These are phyloP conservation scores for Serendipita sp. DNA, from an alignment of 768 basidiomycete genomes.

Conservation along the genomic window DNA sequence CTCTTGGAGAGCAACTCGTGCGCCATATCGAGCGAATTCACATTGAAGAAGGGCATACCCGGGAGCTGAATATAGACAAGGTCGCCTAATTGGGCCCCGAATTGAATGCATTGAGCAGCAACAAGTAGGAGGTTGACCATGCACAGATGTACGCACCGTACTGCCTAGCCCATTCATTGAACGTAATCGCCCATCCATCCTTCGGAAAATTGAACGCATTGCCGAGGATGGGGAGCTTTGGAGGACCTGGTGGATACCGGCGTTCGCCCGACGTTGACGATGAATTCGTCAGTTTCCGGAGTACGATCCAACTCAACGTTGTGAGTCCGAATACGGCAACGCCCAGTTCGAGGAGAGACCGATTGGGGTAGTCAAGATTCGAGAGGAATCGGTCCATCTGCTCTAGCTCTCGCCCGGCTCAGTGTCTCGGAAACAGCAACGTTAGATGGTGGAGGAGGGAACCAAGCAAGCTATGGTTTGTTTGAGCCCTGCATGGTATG, in stretches of 20 bases:
- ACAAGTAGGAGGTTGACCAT: no score
- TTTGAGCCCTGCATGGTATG: no score
- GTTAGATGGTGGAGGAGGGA: no score
- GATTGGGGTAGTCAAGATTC: neutral
- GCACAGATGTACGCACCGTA: neutral
- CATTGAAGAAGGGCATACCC: neutral
- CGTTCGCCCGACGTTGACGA: neutral
- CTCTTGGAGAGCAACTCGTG: conserved; percentile 1
- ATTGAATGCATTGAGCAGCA: neutral
- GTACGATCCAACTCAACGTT: neutral
- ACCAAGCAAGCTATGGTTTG: no score
- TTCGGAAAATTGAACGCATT: neutral
- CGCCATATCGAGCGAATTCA: neutral
- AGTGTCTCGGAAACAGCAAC: no score
- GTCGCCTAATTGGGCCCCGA: neutral
- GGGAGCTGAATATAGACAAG: neutral
- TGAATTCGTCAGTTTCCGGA: neutral
- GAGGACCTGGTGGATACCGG: conserved; percentile 1
- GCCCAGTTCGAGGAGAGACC: neutral
- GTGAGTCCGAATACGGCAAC: neutral
- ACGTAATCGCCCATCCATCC: neutral
- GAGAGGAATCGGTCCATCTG: no score
- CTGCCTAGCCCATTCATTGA: neutral
- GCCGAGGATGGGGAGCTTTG: neutral
- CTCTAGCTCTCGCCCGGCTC: no score